A percentile compares a stretch with the other conserved stretches of the same genome.
Evolutionary conservation across 371 early-diverging fungal species (phyloP).

Genomic region (Fennellomyces sp.): DNA sequence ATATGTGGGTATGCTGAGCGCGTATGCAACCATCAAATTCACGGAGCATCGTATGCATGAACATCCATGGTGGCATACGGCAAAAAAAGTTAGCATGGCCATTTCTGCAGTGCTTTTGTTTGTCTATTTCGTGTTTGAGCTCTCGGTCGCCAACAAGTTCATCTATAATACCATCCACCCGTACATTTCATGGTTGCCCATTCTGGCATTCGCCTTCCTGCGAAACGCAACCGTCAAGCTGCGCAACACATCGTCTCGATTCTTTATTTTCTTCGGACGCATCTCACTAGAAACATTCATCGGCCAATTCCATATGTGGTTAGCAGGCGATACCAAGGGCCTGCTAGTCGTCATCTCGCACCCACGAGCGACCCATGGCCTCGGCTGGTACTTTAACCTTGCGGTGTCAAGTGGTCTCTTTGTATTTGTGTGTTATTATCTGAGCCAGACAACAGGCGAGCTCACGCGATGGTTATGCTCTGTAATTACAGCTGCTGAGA

Average conservation of each 20-base stretch:
- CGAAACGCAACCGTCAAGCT: constrained; percentile 63
- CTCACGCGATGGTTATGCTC: constrained; percentile 47
- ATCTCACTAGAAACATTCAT: constrained; percentile 78
- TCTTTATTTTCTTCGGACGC: constrained; percentile 65
- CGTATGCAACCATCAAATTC: constrained; percentile 47
- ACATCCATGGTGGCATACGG: constrained; percentile 41
- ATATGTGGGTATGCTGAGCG: constrained; percentile 61
- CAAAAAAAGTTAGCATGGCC: constrained; percentile 25
- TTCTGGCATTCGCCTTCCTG: constrained; percentile 62
- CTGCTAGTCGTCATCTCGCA: constrained; percentile 47
- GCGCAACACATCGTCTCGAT: constrained; percentile 53
- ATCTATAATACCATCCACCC: constrained; percentile 65
- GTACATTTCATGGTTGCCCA: constrained; percentile 65
- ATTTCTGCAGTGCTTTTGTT: constrained; percentile 36
- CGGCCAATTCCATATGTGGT: constrained; percentile 81
- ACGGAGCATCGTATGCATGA: constrained; percentile 39
- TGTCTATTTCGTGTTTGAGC: constrained; percentile 53
- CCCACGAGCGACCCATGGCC: constrained; percentile 29
- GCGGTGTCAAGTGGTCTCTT: constrained; percentile 56
- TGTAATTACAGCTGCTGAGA: not conserved
- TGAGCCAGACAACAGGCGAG: constrained; percentile 55
- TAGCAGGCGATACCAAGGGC: constrained; percentile 75
- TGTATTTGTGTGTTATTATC: constrained; percentile 53
- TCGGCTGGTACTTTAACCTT: constrained; percentile 64
- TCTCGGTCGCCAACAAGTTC: constrained; percentile 43